Base-by-base conservation (phyloP, 768 basidiomycete species). In the Leccinum ochraceum region DNA sequence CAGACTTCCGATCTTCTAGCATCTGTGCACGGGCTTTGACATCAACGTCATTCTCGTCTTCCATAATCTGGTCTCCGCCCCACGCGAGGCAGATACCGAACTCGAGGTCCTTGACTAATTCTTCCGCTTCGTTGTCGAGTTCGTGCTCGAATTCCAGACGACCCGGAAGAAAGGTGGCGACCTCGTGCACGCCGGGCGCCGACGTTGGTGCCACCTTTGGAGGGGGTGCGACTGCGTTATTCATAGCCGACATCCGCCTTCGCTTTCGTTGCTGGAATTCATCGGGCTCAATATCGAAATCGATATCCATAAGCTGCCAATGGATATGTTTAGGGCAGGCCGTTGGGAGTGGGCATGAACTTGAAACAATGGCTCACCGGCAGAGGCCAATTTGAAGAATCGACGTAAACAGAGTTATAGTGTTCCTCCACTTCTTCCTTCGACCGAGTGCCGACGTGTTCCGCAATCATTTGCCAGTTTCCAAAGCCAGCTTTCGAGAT, bases 141-240 rank as follows among this genome's bases (percentile, higher is more conserved):
- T 99, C 96, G 67, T 95, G 95, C 71, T 99, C 96, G 71, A 99
- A 99, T 74, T 99, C 96, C 37, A 99, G 81, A n/a, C 96, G 88
- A 16, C 96, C 96, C 9, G 96, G 96, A 70, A 99, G 88, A 77
- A 89, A 98, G 0, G 89, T 90, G 16, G 89, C 86, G 44, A 98
- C 83, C 76, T 99, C 96, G 72, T 98, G 96, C 16, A 92, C 86
- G 4, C 86, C 93, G 3, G 96, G 96, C 1, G 89, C 86, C 6
- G 96, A 98, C 6, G 90, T 92, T 4, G 95, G 90, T 1, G 90
- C 82, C 2, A 86, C 80, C 70, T 92, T 92, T 32, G 88, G 84
- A 51, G 85, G 78, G 16, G 84, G 78, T 7, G 79, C 79, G 6
- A 76, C 77, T 51, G 79, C 78, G 30, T 81, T 80, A 65, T 85